Evolutionary conservation across 371 early-diverging fungal species (phyloP), one percentile per base, ranked within the genome.

Genomic region (Mortierella sp.): DNA sequence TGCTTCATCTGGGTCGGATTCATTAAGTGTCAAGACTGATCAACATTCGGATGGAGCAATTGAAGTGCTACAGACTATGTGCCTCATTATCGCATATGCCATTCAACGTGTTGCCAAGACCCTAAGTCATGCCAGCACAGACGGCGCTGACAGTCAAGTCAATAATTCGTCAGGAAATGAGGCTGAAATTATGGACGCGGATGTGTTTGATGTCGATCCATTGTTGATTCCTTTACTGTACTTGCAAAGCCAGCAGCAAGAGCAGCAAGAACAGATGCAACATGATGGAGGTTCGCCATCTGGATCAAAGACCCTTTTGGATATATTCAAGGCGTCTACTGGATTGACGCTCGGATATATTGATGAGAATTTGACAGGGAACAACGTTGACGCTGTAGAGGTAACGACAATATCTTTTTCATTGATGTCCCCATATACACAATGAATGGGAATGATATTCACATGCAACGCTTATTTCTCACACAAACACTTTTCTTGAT

Each of bases 181-280:
- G 7, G 32, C 32, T 16, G 65, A 69, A 3, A 52, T 47, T 41
- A 28, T 6, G 53, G 63, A 63, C 3, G 69, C 24, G 9, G 74
- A 78, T n/a, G 66, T 72, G 55, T 76, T 81, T 58, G 76, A 81
- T 59, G 69, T 81, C 50, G 81, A 81, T 28, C 76, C 81, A 8
- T 21, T 81, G 32, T 36, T 81, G 59, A 75, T 81, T 32, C 81
- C 81, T 8, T 53, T 81, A n/a, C 24, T 81, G 24, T 75, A 63
- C 40, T 55, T 66, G 21, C 72, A 58, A 28, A 70, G 55, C 1
- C 79, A 63, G 22, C 45, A 64, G 6, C 62, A 62, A 21, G 28
- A 62, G 2, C 40, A 32, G 11, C 50, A 68, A 52, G 16, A 22
- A n/a, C 32, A 24, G 24, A 61, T 41, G 38, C 4, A 40, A 0